Evolutionary conservation across 345 rosid genomes (phyloP).

Genomic region (Brassica nigra): DNA sequence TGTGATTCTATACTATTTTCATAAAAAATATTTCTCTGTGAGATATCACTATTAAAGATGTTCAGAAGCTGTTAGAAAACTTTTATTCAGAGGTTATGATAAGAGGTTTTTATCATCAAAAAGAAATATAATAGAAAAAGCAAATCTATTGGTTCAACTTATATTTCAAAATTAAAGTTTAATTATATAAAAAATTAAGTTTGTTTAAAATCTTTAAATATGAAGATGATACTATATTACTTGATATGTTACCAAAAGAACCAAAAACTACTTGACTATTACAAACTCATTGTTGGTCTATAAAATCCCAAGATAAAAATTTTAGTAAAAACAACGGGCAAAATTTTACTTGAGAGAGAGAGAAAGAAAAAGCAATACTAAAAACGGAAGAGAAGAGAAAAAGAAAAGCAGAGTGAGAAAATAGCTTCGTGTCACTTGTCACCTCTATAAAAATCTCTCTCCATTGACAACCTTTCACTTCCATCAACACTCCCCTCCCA

Average conservation of each 20-base stretch:
- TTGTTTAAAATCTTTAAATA: neutral
- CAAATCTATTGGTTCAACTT: neutral
- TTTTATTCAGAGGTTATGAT: neutral
- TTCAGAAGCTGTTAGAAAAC: neutral
- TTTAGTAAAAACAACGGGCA: neutral
- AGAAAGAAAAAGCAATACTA: neutral
- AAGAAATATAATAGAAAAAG: neutral
- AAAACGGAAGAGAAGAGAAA: constrained; percentile 34
- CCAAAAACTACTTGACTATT: neutral
- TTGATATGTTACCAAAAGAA: neutral
- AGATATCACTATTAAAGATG: neutral
- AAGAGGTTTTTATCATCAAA: too few species aligned
- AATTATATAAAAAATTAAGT: neutral
- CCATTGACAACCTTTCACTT: constrained; percentile 33
- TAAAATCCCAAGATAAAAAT: neutral
- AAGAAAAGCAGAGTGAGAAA: constrained; percentile 29
- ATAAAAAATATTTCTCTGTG: neutral
- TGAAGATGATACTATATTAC: neutral
- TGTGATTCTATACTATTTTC: neutral
- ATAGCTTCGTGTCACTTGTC: constrained; percentile 38
- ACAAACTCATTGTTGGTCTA: neutral
- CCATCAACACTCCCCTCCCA: constrained; percentile 24
- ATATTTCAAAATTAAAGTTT: neutral
- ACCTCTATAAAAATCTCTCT: constrained; percentile 37
- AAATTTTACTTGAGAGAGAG: neutral